Evolutionary conservation across 352 stramenopile genomes (phyloP), one percentile per base, ranked within the genome.

Genomic region (Phytophthora crassamura): DNA sequence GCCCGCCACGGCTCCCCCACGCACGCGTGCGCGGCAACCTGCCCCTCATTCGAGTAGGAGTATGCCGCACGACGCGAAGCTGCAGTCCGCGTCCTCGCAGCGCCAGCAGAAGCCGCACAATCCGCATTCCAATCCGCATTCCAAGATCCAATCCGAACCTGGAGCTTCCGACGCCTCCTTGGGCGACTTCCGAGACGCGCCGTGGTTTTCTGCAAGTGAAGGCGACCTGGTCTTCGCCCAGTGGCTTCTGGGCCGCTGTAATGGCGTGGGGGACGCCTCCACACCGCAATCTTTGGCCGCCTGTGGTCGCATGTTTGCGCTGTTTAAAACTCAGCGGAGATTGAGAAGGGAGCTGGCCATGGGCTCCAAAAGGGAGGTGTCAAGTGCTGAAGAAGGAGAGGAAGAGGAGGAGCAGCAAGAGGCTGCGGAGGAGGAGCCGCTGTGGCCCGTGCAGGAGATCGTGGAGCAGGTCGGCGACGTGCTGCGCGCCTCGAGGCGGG

Each of bases 191-290:
- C 58, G 48, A 15, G 72, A 83, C 11, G 53, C 77, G 0, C 20
- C 56, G 59, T 92, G 81, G 81, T 92, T 82, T 43, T 54, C 51
- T 34, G 74, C 59, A 9, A 75, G 76, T 41, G 48, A 74, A 0
- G 67, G 80, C 1, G 74, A 90, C 15, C 35, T 92, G 42, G 43
- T 48, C 36, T 84, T 84, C 50, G 70, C 67, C 14, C 75, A 92
- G 55, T 89, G 78, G 81, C 64, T 92, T 12, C 73, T 92, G 30
- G 74, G 69, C 4, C 84, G 82, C 36, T 86, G 77, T 50, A 77
- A 74, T 25, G 70, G 76, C 15, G 61, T 79, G 10, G 74, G 64
- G 5, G 80, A 92, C 49, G 34, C 51, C 39, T 41, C 15, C 1
- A 78, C 78, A 35, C 62, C 83, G 8, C 56, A 67, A 14, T 74